Conservation (phyloP, 805 yeast species). For the Kuraishia molischiana region DNA sequence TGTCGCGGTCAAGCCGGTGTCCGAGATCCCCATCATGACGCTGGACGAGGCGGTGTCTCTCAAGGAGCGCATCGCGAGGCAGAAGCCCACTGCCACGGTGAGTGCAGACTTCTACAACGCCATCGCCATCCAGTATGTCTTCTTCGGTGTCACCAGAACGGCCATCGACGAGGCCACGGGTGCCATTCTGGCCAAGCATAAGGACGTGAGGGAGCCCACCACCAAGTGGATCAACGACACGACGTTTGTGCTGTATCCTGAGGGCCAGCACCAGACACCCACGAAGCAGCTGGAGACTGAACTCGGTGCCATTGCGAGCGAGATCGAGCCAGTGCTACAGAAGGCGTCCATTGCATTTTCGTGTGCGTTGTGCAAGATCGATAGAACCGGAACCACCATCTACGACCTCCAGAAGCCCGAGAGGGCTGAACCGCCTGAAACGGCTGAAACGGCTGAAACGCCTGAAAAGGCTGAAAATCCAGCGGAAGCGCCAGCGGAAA, state of each 20-base stretch:
- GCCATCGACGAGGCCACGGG: conserved; percentile 26
- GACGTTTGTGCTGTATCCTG: conserved; percentile 30
- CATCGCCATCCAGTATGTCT: conserved; percentile 40
- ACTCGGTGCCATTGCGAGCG: conserved; percentile 28
- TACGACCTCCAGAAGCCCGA: conserved; percentile 12
- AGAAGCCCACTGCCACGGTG: conserved; percentile 15
- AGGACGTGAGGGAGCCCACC: conserved; percentile 14
- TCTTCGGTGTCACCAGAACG: conserved; percentile 40
- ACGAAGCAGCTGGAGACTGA: conserved; percentile 31
- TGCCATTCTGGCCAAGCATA: conserved; percentile 14
- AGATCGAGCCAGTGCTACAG: conserved; percentile 22
- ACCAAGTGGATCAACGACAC: conserved; percentile 32
- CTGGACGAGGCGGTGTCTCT: conserved; percentile 33
- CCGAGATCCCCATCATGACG: conserved; percentile 30
- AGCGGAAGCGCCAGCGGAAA: too few species aligned
- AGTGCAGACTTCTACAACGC: conserved; percentile 36
- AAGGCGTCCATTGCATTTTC: conserved; percentile 37
- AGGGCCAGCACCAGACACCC: conserved; percentile 17
- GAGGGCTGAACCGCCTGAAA: not conserved
- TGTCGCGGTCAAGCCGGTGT: conserved; percentile 27
- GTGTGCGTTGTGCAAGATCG: conserved; percentile 34
- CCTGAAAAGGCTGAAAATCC: not conserved
- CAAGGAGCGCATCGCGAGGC: conserved; percentile 12
- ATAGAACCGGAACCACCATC: conserved; percentile 23
- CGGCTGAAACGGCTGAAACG: too few species aligned